Percentiles rank a stretch among this genome's conserved stretches.
These are phyloP conservation scores for Penicillium sp. DNA, from an alignment of 2,329 filamentous ascomycete genomes.

Conservation along the genomic window DNA sequence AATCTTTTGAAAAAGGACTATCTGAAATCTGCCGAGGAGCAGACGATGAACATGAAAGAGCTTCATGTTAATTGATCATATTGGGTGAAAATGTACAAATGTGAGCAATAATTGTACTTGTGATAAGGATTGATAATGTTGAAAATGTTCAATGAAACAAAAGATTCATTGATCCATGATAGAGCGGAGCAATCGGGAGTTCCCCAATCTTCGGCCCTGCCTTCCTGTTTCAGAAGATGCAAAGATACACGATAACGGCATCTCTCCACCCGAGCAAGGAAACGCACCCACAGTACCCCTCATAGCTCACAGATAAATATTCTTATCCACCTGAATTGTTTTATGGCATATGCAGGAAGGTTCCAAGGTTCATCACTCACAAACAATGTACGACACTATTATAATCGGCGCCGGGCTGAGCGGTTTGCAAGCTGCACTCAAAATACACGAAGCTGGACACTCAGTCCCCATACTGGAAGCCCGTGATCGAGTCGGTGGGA, in stretches of 20 bases:
- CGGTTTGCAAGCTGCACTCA: neutral
- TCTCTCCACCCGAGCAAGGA: too few relatives aligned
- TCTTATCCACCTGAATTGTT: too few relatives aligned
- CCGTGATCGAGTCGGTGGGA: neutral
- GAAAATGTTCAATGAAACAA: too few relatives aligned
- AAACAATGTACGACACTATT: neutral
- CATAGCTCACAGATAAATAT: too few relatives aligned
- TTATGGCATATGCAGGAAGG: too few relatives aligned
- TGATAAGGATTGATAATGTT: neutral
- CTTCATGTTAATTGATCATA: constrained; percentile 4
- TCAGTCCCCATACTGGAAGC: neutral
- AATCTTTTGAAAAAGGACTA: constrained; percentile 7
- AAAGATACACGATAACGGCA: too few relatives aligned
- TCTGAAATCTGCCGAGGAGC: constrained; percentile 12
- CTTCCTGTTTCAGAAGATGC: too few relatives aligned
- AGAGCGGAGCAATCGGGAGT: too few relatives aligned
- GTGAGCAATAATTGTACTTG: neutral
- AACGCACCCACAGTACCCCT: too few relatives aligned
- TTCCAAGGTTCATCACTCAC: too few relatives aligned
- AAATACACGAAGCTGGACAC: neutral
- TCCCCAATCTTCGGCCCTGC: too few relatives aligned
- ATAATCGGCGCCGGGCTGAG: neutral
- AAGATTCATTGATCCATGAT: too few relatives aligned
- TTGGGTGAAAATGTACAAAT: neutral
- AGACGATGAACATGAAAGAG: constrained; percentile 11